Evolutionary conservation across 2,329 filamentous ascomycete genomes (phyloP), one percentile per base, ranked within the genome.

Genomic region (Coleophoma crateriformis): DNA sequence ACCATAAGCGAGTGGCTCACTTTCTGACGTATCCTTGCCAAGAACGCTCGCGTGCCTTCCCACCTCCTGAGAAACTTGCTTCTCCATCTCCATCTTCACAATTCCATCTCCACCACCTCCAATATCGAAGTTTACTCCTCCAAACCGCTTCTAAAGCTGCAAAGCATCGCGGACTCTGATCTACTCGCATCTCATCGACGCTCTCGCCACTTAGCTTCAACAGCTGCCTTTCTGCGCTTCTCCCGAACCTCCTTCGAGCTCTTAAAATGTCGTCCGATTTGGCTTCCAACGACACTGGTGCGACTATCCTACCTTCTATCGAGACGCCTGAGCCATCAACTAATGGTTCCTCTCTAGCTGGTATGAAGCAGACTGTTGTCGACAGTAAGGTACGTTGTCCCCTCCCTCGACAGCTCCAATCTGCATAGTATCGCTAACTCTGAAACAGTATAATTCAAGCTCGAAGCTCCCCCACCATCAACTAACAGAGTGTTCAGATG

Each of bases 311-410:
- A 13, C 35, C 35, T 17, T 38, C 35, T 17, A 38, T 38, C 11
- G 35, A 38, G 15, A 17, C 27, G 27, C 27, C 27, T 27, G 27
- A 27, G 8, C 27, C 27, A 27, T 3, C 27, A 27, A 27, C 27
- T 27, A 27, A 27, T 27, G 27, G 27, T 27, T 50, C 53, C n/a
- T 47, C 47, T 33, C 38, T 60, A 27, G 54, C 59, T 35, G 55
- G 54, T 47, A 56, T 52, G 45, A 60, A 60, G 55, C 56, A 54
- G 38, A 48, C 54, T 19, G 54, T 60, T 7, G 34, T 55, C 45
- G 57, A 56, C 50, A 61, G 61, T 63, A 53, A 59, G 61, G 59
- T 63, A 51, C 42, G 56, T 49, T 27, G 40, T 44, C 15, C 50
- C 46, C 37, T 15, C n/a, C 35, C 35, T 43, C 32, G 27, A 22